These are phyloP conservation scores for Monilinia fructigena DNA, from an alignment of 2,329 filamentous ascomycete species.

Conservation along the genomic window DNA sequence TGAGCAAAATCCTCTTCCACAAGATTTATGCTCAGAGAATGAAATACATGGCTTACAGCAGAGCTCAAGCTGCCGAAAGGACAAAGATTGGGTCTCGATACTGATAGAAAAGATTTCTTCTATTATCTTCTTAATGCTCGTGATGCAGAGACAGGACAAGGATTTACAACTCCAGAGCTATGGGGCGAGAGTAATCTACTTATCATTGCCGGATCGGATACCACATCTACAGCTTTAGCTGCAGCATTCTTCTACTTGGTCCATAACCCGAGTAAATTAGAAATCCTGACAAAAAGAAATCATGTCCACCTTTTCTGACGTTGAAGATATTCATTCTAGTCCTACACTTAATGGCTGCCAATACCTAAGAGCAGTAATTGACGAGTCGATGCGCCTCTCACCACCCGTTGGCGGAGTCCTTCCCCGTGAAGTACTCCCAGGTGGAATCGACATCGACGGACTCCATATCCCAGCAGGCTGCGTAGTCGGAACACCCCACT, in stretches of 20 bases:
- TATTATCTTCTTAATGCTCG: conserved; percentile 70
- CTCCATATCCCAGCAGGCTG: conserved; percentile 43
- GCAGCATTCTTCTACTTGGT: conserved; percentile 44
- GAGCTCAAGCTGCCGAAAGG: conserved; percentile 63
- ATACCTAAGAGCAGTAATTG: conserved; percentile 47
- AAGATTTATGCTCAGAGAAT: conserved; percentile 65
- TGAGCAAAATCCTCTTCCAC: conserved; percentile 68
- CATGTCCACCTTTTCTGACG: conserved; percentile 27
- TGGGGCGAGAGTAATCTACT: conserved; percentile 33
- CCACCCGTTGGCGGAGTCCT: conserved; percentile 35
- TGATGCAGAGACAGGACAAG: conserved; percentile 64
- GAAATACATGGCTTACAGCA: conserved; percentile 70
- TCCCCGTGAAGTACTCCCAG: conserved; percentile 32
- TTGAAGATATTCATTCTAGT: conserved; percentile 41
- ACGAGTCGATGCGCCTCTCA: conserved; percentile 37
- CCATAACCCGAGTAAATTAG: conserved; percentile 38
- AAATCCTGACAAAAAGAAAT: conserved; percentile 38
- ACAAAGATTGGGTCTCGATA: conserved; percentile 62
- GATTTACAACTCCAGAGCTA: conserved; percentile 41
- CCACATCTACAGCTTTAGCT: conserved; percentile 44
- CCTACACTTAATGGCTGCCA: conserved; percentile 38
- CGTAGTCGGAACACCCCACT: conserved; percentile 47
- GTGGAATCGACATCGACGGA: conserved; percentile 35
- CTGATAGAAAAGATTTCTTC: conserved; percentile 68
- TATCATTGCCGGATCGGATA: conserved; percentile 43